phyloP scores from a whole-genome alignment of 192 early-diverging fungal species.

The Backusella luteola region DNA sequence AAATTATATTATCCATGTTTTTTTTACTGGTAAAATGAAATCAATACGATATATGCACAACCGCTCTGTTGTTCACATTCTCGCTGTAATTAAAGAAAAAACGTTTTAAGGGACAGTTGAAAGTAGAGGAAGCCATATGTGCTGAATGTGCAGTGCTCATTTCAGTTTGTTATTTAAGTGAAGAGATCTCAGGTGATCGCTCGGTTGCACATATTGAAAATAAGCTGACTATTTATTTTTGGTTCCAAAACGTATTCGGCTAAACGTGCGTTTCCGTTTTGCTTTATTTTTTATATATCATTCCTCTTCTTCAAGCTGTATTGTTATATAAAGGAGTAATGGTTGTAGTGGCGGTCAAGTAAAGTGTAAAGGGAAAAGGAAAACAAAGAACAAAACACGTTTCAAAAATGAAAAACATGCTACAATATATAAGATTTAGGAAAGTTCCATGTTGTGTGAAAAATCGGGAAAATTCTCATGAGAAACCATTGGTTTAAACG shows the following conservation, averaged over 20 bases:
- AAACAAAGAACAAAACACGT: background rate
- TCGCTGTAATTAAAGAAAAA: background rate
- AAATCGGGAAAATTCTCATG: conserved; percentile 6
- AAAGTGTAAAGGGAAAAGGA: background rate
- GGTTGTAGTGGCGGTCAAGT: background rate
- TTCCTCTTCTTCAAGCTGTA: background rate
- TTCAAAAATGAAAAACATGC: background rate
- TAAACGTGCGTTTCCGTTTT: background rate
- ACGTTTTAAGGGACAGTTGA: background rate
- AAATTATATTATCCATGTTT: background rate
- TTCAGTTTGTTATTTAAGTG: background rate
- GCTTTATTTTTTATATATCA: background rate
- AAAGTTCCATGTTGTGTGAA: conserved; percentile 1
- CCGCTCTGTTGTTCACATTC: background rate
- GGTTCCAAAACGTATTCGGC: background rate
- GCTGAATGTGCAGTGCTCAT: background rate
- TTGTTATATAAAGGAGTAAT: background rate
- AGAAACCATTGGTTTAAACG: background rate
- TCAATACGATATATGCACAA: background rate
- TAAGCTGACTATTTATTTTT: conserved; percentile 2
- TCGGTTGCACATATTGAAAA: background rate
- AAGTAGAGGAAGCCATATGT: background rate
- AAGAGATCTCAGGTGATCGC: background rate
- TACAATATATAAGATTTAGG: conserved; percentile 8
- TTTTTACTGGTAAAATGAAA: background rate